A percentile compares a stretch with the other conserved stretches of the same genome.
These are phyloP conservation scores for Lagenidium giganteum DNA, from an alignment of 352 stramenopile genomes.

Conservation along the genomic window DNA sequence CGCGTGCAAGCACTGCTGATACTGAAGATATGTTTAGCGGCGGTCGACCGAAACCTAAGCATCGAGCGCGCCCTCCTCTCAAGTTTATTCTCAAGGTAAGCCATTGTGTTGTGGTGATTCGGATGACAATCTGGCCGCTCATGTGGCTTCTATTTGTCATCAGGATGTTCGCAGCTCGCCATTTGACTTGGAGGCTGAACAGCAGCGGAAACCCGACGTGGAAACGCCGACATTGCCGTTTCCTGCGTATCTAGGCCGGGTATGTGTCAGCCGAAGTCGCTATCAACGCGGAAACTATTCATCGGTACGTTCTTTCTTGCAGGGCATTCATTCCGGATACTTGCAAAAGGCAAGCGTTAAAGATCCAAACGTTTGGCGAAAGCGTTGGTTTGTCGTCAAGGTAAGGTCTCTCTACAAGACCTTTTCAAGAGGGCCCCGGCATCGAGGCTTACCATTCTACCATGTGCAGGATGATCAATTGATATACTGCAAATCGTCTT, in stretches of 20 bases:
- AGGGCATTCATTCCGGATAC: constrained; percentile 75
- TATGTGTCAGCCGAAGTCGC: constrained; percentile 13
- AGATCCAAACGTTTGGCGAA: constrained; percentile 72
- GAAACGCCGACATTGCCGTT: constrained; percentile 52
- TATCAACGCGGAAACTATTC: neutral
- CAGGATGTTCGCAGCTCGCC: constrained; percentile 70
- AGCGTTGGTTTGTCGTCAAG: constrained; percentile 86
- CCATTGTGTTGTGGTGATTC: too few relatives aligned
- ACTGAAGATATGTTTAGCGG: constrained; percentile 42
- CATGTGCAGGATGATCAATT: constrained; percentile 61
- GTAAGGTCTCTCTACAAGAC: too few relatives aligned
- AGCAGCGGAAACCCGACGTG: constrained; percentile 21
- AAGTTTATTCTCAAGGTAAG: constrained; percentile 82
- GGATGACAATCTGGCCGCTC: too few relatives aligned
- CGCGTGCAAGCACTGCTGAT: constrained; percentile 33
- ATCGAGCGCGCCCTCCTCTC: constrained; percentile 52
- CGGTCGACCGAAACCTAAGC: constrained; percentile 46
- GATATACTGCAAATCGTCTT: constrained; percentile 80
- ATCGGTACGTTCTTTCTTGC: neutral
- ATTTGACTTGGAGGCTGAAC: constrained; percentile 56
- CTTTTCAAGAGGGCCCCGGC: neutral
- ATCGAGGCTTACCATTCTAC: too few relatives aligned
- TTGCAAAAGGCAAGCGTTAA: constrained; percentile 81
- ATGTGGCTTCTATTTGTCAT: too few relatives aligned
- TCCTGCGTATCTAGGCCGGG: constrained; percentile 68